Evolutionary conservation across 78 protist species (phyloP).

Genomic region (Cyanophora paradoxa): DNA sequence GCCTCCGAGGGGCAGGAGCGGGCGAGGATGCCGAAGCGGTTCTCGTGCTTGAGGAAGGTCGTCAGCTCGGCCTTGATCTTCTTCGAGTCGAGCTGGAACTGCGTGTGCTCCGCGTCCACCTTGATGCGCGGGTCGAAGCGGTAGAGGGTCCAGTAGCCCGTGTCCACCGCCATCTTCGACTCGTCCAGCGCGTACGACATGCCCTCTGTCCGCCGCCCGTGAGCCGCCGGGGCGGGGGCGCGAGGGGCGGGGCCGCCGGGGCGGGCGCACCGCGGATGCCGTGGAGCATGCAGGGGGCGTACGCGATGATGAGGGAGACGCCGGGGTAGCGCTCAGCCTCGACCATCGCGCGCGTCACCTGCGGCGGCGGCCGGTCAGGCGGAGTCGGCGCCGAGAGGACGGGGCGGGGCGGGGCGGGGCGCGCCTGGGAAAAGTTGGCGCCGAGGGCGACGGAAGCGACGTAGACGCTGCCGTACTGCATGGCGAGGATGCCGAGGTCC

Average conservation of each 20-base stretch:
- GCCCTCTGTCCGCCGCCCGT: neutral
- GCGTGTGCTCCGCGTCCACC: conserved; percentile 40
- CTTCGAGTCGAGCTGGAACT: conserved; percentile 52
- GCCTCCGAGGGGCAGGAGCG: neutral
- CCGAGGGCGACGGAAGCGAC: conserved; percentile 68
- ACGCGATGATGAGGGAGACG: conserved; percentile 54
- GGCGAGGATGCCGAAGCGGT: conserved; percentile 8
- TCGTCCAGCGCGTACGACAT: neutral
- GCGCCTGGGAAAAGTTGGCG: too few species aligned
- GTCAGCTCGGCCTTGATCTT: conserved; percentile 9
- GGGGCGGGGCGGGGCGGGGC: conserved; percentile 4
- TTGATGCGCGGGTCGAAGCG: conserved; percentile 58
- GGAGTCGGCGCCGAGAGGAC: conserved; percentile 22
- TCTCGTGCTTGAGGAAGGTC: conserved; percentile 17
- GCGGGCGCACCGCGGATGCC: too few species aligned
- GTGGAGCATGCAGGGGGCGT: conserved; percentile 58
- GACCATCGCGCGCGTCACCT: conserved; percentile 26
- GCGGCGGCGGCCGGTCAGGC: conserved; percentile 46
- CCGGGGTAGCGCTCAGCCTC: conserved; percentile 52
- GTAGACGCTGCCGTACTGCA: conserved; percentile 66
- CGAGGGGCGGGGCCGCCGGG: too few species aligned
- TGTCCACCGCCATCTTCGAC: conserved; percentile 47
- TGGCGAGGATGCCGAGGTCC: conserved; percentile 71
- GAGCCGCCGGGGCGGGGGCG: too few species aligned
- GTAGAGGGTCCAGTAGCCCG: conserved; percentile 75